phyloP scores from a whole-genome alignment of 2,329 filamentous ascomycete genomes.

The Coleophoma eucalyptorum region DNA sequence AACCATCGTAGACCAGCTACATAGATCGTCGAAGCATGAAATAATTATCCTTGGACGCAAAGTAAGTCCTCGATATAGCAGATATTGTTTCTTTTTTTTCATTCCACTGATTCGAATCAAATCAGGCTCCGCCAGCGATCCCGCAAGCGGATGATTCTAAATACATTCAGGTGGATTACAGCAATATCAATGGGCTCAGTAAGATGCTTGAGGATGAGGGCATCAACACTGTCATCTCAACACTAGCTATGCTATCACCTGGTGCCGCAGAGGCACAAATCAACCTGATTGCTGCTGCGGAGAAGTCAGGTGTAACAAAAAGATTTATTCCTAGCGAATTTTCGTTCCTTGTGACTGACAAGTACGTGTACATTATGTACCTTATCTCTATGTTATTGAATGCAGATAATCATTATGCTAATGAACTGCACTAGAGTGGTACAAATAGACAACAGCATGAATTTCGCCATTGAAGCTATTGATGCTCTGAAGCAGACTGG shows the following conservation, averaged over 20 bases:
- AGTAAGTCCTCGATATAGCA: neutral
- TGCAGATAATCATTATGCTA: neutral
- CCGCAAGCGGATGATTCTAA: neutral
- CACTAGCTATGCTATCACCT: slow-evolving; percentile 1
- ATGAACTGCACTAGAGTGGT: neutral
- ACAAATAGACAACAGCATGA: neutral
- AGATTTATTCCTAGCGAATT: slow-evolving; percentile 16
- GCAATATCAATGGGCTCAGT: neutral
- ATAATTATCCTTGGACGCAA: neutral
- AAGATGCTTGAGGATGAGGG: slow-evolving; percentile 1
- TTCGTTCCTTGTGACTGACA: neutral
- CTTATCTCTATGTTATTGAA: neutral
- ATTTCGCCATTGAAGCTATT: neutral
- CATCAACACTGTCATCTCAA: slow-evolving; percentile 16
- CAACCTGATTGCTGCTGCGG: slow-evolving; percentile 17
- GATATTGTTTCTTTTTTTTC: neutral
- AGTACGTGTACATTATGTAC: neutral
- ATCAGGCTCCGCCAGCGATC: neutral
- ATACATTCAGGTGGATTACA: neutral
- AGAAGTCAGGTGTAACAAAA: slow-evolving; percentile 4
- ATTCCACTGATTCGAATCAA: neutral
- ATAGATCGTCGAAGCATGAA: neutral
- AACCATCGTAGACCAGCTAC: neutral
- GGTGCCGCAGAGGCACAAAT: neutral
- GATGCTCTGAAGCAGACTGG: neutral